Base-by-base conservation (phyloP, 1,284 basidiomycete species). In the Naganishia albida region DNA sequence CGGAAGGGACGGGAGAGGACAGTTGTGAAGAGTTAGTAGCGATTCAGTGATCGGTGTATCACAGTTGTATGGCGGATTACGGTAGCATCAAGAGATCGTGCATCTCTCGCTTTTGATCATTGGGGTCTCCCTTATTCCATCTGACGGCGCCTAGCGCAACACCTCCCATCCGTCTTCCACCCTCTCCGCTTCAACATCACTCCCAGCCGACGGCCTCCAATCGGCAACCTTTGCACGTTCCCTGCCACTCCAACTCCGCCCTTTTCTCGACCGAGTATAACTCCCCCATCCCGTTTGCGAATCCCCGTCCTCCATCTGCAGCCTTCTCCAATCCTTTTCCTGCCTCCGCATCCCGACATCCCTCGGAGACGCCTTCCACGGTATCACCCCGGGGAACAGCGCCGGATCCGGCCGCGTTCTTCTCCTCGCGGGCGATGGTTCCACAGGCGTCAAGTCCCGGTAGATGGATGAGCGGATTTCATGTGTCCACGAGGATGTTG, bases 321-420 rank as follows among this genome's bases (percentile, higher is more conserved):
- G 34, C 48, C 13, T 44, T 23, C 25, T 49, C 56, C 56, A 60
- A 7, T 60, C 56, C 30, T 50, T 39, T 34, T 50, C 46, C 34
- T 49, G 44, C 25, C 49, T 23, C 56, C 56, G 56, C 18, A 48
- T 48, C 3, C 56, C 56, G 7, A 60, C 7, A 23, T 49, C 56
- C 10, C 46, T 44, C 34, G 56, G 56, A n/a, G 56, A 60, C 13
- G 38, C 30, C 18, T 44, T 38, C 20, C 49, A 60, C 3, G 56
- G 56, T 23, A 60, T 60, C 28, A 60, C 56, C 2, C 56, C 56
- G 4, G 56, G 56, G 20, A 60, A 60, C 28, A 60, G 44, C 25
- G 56, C 56, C 20, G 56, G 56, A 40, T 60, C 56, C 13, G 56
- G 56, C 3, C 56, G 56, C 16, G 46, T 49, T 39, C 34, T 28